Evolutionary conservation across 371 early-diverging fungal genomes (phyloP).

Genomic region (Syncephalastrum sp.): DNA sequence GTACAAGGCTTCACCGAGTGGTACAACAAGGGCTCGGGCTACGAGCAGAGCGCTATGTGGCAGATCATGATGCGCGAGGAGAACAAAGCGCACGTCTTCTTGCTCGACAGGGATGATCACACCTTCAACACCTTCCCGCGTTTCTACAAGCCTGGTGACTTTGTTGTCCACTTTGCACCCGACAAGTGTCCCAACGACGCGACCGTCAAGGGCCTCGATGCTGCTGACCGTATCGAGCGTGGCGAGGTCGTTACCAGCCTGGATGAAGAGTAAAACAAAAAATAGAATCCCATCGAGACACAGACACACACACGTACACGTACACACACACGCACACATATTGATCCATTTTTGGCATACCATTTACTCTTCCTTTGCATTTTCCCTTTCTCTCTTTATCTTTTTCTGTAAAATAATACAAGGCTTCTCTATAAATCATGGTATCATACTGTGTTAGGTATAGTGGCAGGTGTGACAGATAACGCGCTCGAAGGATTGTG

Average conservation of each 20-base stretch:
- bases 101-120: conserved; percentile 57
- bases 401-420: background rate
- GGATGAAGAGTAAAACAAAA: conserved; percentile 11
- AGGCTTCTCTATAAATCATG: no score
- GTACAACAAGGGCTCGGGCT: conserved; percentile 46
- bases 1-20: conserved; percentile 48
- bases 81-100: conserved; percentile 29
- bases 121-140: conserved; percentile 63
- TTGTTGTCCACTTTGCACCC: conserved; percentile 66
- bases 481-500: no score
- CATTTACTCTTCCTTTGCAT: background rate
- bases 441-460: no score
- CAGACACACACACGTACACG: no score
- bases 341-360: background rate
- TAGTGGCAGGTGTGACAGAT: no score
- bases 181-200: conserved; percentile 60
- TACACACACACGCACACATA: background rate
- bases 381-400: conserved; percentile 1
- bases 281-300: background rate
- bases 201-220: conserved; percentile 51
- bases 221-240: conserved; percentile 27
- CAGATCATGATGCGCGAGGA: conserved; percentile 43
- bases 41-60: conserved; percentile 68
- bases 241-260: conserved; percentile 28
- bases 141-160: conserved; percentile 52